Conservation (phyloP, 1,284 basidiomycete genomes). For the Ceratorhiza oryzae-sativae region DNA sequence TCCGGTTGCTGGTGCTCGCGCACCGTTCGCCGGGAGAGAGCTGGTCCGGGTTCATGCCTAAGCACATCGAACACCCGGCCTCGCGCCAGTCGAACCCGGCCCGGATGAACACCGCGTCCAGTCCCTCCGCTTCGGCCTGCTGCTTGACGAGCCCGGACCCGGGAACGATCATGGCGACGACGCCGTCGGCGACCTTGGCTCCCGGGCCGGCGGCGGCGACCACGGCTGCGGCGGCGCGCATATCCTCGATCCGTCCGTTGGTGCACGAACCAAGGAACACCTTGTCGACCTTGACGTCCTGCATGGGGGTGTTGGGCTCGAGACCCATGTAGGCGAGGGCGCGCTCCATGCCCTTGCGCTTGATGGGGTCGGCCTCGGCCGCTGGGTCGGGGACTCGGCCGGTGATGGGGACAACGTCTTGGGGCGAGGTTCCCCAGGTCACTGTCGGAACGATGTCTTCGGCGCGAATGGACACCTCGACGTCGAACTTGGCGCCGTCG, state of each 20-base stretch:
- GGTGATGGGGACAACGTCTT: constrained; percentile 90
- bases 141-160: constrained; percentile 95
- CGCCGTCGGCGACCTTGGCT: constrained; percentile 78
- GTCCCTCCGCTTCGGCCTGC: constrained; percentile 92
- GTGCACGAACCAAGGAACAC: constrained; percentile 98
- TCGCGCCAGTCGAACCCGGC: constrained; percentile 98
- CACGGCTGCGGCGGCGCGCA: constrained; percentile 87
- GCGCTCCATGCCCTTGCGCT: constrained; percentile 78
- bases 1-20: constrained; percentile 95
- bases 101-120: constrained; percentile 89
- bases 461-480: constrained; percentile 84
- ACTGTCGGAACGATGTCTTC: constrained; percentile 93
- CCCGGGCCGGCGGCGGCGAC: constrained; percentile 73
- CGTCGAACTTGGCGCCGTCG: constrained; percentile 88
- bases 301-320: constrained; percentile 80
- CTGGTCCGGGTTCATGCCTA: constrained; percentile 98
- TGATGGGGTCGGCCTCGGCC: constrained; percentile 67
- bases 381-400: constrained; percentile 85
- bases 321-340: constrained; percentile 94
- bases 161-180: constrained; percentile 91
- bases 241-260: constrained; percentile 95
- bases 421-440: constrained; percentile 96
- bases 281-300: constrained; percentile 88
- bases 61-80: constrained; percentile 97
- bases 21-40: constrained; percentile 89